Conservation (phyloP, 2,329 filamentous ascomycete genomes). For the Iodosphaeria phyllophila region DNA sequence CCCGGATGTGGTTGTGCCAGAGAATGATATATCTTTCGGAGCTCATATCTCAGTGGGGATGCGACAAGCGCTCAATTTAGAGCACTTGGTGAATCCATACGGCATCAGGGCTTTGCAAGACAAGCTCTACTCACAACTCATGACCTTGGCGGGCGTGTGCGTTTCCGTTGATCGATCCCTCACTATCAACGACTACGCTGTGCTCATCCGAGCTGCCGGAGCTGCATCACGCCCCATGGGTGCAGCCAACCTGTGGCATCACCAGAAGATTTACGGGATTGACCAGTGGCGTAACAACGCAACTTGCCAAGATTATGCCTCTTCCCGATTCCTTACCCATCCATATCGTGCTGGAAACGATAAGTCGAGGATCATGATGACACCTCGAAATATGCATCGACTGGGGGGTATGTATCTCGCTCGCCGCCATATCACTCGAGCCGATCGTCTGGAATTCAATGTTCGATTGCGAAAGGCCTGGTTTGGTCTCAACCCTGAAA, state of each 20-base stretch:
- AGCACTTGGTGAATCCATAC: conserved; percentile 19
- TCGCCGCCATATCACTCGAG: conserved; percentile 2
- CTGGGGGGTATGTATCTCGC: conserved; percentile 5
- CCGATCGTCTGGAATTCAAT: conserved; percentile 9
- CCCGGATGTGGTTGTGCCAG: conserved; percentile 28
- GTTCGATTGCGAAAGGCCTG: conserved; percentile 4
- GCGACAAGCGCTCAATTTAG: conserved; percentile 18
- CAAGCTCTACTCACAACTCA: conserved; percentile 15
- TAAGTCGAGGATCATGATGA: conserved; percentile 18
- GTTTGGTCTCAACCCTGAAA: conserved; percentile 14
- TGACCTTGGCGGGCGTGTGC: too few species aligned
- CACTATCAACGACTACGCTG: conserved; percentile 21
- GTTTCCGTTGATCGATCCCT: conserved; percentile 14
- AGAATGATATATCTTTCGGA: conserved; percentile 28
- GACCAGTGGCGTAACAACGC: conserved; percentile 7
- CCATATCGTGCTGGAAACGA: conserved; percentile 27
- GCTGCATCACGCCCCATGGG: conserved; percentile 19
- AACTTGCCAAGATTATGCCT: conserved; percentile 24
- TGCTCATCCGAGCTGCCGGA: conserved; percentile 27
- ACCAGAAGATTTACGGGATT: conserved; percentile 8
- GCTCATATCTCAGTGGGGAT: conserved; percentile 20
- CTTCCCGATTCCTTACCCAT: conserved; percentile 26
- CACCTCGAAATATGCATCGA: conserved; percentile 19
- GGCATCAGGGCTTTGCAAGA: conserved; percentile 25
- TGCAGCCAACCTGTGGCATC: conserved; percentile 17